phyloP scores from a whole-genome alignment of 345 rosid species.

The Pugionium cornutum region DNA sequence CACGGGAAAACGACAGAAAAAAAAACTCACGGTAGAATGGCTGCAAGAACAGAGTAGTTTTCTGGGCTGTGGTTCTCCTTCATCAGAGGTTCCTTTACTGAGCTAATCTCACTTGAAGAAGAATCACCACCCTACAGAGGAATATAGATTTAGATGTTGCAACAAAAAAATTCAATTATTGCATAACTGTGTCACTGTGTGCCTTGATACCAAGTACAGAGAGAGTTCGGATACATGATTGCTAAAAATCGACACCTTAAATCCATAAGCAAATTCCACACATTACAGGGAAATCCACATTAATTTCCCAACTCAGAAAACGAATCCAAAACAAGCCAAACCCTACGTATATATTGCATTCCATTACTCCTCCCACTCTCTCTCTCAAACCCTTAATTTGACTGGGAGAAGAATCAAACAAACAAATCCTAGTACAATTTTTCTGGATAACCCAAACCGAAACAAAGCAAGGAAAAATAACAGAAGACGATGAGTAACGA shows the following conservation, averaged over 20 bases:
- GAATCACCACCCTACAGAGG: conserved; percentile 52
- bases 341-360: conserved; percentile 3
- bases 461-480: not conserved
- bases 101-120: conserved; percentile 61
- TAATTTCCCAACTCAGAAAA: not conserved
- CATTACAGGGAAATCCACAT: conserved; percentile 1
- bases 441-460: conserved; percentile 4
- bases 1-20: conserved; percentile 13
- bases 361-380: too few species aligned
- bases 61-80: conserved; percentile 49
- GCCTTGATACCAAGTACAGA: not conserved
- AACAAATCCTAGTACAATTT: conserved; percentile 14
- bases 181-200: too few species aligned
- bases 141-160: not conserved
- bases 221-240: not conserved
- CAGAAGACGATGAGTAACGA: conserved; percentile 4
- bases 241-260: not conserved
- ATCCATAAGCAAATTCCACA: conserved; percentile 21
- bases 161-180: not conserved
- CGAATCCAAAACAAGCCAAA: conserved; percentile 6
- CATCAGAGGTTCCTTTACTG: conserved; percentile 66
- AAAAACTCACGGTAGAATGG: conserved; percentile 71
- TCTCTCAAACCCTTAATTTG: not conserved
- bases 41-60: conserved; percentile 61
- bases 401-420: conserved; percentile 13